phyloP scores from a whole-genome alignment of 371 early-diverging fungal species.

The Mortierella sp. region DNA sequence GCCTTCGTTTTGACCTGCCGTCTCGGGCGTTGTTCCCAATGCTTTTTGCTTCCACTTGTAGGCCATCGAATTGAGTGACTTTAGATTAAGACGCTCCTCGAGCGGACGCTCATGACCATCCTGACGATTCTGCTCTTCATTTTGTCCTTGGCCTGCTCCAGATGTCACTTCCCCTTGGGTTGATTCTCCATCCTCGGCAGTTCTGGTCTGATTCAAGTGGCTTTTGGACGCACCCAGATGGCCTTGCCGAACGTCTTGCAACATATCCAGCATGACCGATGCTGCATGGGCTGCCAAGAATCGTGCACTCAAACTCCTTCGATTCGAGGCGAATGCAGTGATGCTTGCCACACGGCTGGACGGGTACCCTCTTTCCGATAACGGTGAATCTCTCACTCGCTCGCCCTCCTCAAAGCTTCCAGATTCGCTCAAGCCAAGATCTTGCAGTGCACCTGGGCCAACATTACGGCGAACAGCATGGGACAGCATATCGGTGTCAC shows the following conservation, averaged over 20 bases:
- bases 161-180: no score
- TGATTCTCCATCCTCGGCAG: neutral
- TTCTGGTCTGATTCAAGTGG: no score
- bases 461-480: conserved; percentile 3
- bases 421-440: neutral
- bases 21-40: neutral
- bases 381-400: conserved; percentile 14
- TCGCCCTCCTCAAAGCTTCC: conserved; percentile 33
- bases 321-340: neutral
- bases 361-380: conserved; percentile 5
- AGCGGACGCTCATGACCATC: neutral
- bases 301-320: conserved; percentile 37
- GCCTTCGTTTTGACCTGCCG: neutral
- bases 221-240: neutral
- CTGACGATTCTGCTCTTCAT: no score
- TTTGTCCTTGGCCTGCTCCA: no score
- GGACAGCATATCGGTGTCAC: conserved; percentile 21
- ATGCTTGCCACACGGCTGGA: conserved; percentile 15
- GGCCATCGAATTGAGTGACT: conserved; percentile 22
- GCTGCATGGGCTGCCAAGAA: conserved; percentile 42
- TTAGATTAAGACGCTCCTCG: conserved; percentile 28
- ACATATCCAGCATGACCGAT: conserved; percentile 17
- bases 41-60: conserved; percentile 24
- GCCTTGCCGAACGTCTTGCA: neutral
- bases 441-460: neutral